These are phyloP conservation scores for Cladosporium austrohemisphaericum DNA, from an alignment of 2,329 filamentous ascomycete species.

Conservation along the genomic window DNA sequence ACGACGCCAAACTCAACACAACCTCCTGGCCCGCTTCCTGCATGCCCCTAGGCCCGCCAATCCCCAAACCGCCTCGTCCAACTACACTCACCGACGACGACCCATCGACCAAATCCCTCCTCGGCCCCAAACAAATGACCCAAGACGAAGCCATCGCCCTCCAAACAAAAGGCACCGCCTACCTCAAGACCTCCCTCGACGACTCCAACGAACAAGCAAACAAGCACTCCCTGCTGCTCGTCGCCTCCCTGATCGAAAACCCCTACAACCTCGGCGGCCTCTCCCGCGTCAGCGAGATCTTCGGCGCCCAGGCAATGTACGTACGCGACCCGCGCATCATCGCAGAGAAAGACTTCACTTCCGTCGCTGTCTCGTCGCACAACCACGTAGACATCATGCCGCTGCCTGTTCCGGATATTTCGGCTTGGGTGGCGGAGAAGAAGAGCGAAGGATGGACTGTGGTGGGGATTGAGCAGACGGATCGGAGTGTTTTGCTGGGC, in stretches of 20 bases:
- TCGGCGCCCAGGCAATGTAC: conserved; percentile 46
- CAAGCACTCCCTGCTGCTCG: conserved; percentile 40
- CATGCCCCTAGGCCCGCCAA: conserved; percentile 32
- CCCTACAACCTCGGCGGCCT: conserved; percentile 50
- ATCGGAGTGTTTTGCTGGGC: conserved; percentile 46
- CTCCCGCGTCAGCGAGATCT: conserved; percentile 50
- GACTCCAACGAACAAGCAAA: conserved; percentile 8
- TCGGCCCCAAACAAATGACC: conserved; percentile 7
- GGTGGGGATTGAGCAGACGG: conserved; percentile 55
- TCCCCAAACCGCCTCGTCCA: conserved; percentile 7
- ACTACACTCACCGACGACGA: background rate
- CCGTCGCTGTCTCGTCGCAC: conserved; percentile 48
- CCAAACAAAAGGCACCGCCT: conserved; percentile 50
- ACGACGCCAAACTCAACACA: conserved; percentile 21
- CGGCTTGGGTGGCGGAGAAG: conserved; percentile 38
- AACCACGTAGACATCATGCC: conserved; percentile 46
- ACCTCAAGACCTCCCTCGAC: conserved; percentile 34
- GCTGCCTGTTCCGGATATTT: conserved; percentile 24
- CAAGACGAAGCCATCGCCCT: conserved; percentile 33
- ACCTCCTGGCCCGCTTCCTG: conserved; percentile 25
- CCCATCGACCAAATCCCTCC: conserved; percentile 18
- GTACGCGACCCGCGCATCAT: conserved; percentile 41
- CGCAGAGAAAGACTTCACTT: conserved; percentile 47
- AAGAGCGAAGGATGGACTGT: conserved; percentile 48
- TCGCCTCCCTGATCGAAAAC: conserved; percentile 50